Evolutionary conservation across 208 protist genomes (phyloP).

Genomic region (Wallacemonas collosoma): DNA sequence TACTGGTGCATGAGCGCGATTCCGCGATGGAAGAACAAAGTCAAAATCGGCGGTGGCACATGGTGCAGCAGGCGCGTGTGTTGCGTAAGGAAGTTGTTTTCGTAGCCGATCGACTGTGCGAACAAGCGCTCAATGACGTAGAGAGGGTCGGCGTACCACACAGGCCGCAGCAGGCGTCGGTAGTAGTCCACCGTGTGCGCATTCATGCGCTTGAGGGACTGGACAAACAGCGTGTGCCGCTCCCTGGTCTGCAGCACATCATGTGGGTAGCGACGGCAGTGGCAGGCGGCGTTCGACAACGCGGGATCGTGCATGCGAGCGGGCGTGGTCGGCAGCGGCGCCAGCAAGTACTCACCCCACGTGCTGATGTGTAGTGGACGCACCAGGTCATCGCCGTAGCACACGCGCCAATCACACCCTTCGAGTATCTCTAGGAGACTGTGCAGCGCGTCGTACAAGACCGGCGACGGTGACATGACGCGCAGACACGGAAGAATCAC

Average conservation of each 20-base stretch:
- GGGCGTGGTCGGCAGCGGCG: conserved; percentile 18
- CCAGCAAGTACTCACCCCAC: conserved; percentile 1
- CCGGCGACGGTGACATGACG: conserved; percentile 60
- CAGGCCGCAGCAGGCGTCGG: conserved; percentile 42
- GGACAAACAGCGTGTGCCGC: conserved; percentile 60
- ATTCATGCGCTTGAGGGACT: conserved; percentile 74
- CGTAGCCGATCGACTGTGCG: conserved; percentile 72
- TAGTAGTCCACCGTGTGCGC: conserved; percentile 62
- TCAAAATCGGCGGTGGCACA: conserved; percentile 56
- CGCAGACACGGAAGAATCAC: conserved; percentile 77
- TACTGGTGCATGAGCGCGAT: conserved; percentile 51
- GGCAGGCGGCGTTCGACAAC: background rate
- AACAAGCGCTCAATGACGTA: conserved; percentile 70
- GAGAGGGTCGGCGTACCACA: conserved; percentile 73
- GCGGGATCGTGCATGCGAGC: conserved; percentile 8
- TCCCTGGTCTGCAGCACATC: conserved; percentile 62
- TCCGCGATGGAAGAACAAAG: conserved; percentile 58
- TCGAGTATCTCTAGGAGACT: conserved; percentile 26
- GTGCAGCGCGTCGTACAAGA: conserved; percentile 66
- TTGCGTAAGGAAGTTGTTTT: conserved; percentile 72
- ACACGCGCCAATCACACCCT: conserved; percentile 2
- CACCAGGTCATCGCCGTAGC: background rate
- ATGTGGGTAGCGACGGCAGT: conserved; percentile 42
- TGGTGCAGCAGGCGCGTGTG: conserved; percentile 65
- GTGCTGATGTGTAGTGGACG: conserved; percentile 1